Evolutionary conservation across 345 rosid genomes (phyloP).

Genomic region (Isatis tinctoria): DNA sequence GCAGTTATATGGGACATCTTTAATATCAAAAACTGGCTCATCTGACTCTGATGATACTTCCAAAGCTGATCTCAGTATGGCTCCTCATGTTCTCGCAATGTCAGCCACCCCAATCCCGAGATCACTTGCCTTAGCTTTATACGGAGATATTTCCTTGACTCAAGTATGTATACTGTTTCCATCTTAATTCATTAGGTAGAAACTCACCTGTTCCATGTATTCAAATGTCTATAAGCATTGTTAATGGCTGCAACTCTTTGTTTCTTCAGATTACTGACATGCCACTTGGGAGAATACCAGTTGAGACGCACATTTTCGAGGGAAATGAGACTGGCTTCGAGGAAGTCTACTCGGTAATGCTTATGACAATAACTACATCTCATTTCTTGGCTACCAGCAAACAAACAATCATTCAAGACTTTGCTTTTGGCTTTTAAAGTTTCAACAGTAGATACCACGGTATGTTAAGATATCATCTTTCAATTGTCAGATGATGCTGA

Average conservation of each 20-base stretch:
- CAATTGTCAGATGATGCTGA: constrained; percentile 67
- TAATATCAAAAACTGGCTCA: constrained; percentile 42
- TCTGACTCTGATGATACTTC: constrained; percentile 38
- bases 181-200: not conserved
- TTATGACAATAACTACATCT: constrained; percentile 6
- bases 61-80: constrained; percentile 58
- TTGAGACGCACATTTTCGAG: constrained; percentile 66
- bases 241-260: constrained; percentile 3
- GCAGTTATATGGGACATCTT: constrained; percentile 60
- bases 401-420: not conserved
- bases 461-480: not conserved
- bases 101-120: constrained; percentile 97
- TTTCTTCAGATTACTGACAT: constrained; percentile 75
- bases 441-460: not conserved
- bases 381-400: not conserved
- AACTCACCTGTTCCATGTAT: constrained; percentile 9
- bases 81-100: constrained; percentile 96
- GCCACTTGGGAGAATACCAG: constrained; percentile 93
- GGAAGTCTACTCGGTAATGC: constrained; percentile 61
- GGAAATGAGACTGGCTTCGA: constrained; percentile 58
- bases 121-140: constrained; percentile 90
- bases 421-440: not conserved
- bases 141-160: constrained; percentile 87
- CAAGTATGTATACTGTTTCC: constrained; percentile 50
- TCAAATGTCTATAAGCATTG: not conserved